Percentiles rank a stretch among this genome's conserved stretches.
Evolutionary conservation across 139 green algal species (phyloP).

Genomic region (Raphidocelis subcapitata): DNA sequence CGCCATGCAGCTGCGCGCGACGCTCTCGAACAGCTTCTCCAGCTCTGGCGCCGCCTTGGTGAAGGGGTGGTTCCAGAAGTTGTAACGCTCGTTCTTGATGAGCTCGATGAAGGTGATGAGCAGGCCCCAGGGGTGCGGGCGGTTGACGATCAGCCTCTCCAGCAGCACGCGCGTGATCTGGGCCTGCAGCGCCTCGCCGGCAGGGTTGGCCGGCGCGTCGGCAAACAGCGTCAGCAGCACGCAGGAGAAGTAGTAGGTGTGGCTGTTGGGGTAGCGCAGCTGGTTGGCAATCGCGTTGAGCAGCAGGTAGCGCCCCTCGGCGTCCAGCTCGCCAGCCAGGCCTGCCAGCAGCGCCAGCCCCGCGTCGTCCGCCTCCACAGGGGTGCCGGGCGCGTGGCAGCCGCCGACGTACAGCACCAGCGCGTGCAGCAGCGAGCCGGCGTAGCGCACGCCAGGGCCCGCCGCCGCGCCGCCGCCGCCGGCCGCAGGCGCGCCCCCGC

Average conservation of each 20-base stretch:
- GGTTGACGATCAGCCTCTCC: constrained; percentile 98
- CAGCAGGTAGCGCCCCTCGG: constrained; percentile 93
- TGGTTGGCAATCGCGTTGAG: constrained; percentile 98
- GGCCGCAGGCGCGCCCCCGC: not conserved
- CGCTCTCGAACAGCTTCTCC: constrained; percentile 94
- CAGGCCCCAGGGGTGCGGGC: constrained; percentile 85
- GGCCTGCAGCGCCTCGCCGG: constrained; percentile 70
- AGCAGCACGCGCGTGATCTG: constrained; percentile 98
- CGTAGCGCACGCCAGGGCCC: constrained; percentile 65
- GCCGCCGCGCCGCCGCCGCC: constrained; percentile 30
- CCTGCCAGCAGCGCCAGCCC: constrained; percentile 33
- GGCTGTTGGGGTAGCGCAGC: constrained; percentile 97
- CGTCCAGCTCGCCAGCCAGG: constrained; percentile 75
- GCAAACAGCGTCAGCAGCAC: constrained; percentile 92
- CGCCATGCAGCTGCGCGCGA: constrained; percentile 75
- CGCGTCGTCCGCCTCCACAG: constrained; percentile 11
- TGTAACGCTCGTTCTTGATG: constrained; percentile 98
- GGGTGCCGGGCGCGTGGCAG: constrained; percentile 18
- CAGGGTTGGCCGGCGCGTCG: constrained; percentile 52
- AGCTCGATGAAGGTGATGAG: constrained; percentile 99
- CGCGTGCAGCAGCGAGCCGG: constrained; percentile 83
- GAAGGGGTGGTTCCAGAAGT: constrained; percentile 96
- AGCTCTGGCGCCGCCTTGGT: constrained; percentile 94
- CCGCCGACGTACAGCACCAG: constrained; percentile 94
- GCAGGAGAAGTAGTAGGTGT: constrained; percentile 99